Evolutionary conservation across 768 basidiomycete species (phyloP).

Genomic region (Rhodosporidiobolus odoratus): DNA sequence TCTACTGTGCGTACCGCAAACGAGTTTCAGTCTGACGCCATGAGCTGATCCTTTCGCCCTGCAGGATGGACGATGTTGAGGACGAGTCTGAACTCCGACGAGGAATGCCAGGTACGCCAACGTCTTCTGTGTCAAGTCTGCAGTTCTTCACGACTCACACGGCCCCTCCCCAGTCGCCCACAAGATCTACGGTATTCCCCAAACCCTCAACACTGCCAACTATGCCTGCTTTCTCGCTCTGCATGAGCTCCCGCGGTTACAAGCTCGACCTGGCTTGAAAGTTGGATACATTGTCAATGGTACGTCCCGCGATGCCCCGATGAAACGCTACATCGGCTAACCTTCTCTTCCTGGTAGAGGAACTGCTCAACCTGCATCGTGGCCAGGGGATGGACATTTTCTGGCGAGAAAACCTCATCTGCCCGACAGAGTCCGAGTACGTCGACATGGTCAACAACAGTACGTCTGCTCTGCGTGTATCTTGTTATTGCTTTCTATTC

Average conservation of each 20-base stretch:
- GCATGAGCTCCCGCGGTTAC: slow-evolving; percentile 57
- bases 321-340: not conserved
- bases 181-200: slow-evolving; percentile 92
- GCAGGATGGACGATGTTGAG: slow-evolving; percentile 45
- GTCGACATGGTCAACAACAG: slow-evolving; percentile 95
- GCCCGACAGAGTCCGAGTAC: slow-evolving; percentile 92
- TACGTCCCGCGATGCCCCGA: slow-evolving; percentile 43
- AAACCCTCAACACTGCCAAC: slow-evolving; percentile 95
- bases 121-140: not conserved
- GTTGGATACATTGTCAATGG: slow-evolving; percentile 72
- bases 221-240: slow-evolving; percentile 95
- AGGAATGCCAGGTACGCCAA: slow-evolving; percentile 65
- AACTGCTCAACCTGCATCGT: slow-evolving; percentile 79
- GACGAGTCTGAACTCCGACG: slow-evolving; percentile 51
- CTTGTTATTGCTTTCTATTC: not conserved
- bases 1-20: slow-evolving; percentile 59
- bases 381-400: slow-evolving; percentile 92
- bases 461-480: slow-evolving; percentile 47
- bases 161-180: slow-evolving; percentile 61
- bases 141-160: not conserved
- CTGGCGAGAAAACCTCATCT: slow-evolving; percentile 85
- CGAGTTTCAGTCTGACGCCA: not conserved
- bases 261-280: slow-evolving; percentile 22
- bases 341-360: slow-evolving; percentile 51
- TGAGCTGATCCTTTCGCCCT: not conserved